Base-by-base conservation (phyloP, 2,329 filamentous ascomycete species). In the Talaromyces sp. region DNA sequence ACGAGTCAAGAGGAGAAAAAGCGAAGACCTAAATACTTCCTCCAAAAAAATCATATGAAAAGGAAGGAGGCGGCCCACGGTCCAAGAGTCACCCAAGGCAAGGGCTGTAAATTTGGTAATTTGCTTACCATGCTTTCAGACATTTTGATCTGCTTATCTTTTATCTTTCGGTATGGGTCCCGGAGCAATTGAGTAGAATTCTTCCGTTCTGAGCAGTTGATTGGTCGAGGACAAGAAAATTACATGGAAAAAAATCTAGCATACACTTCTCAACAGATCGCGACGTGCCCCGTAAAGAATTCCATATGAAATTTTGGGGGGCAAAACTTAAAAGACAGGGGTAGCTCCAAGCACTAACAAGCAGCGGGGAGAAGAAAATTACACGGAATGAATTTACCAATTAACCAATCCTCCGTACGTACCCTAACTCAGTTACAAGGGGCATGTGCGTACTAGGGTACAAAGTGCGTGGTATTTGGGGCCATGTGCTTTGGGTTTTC, bases 21-120 rank as follows among this genome's bases (percentile, higher is more conserved):
- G 16, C 23, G 9, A 33, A 48, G 35, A 31, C 31, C n/a, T 3
- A 61, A 55, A 46, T 28, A 54, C 57, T 28, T n/a, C n/a, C 3
- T 21, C 23, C 58, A 40, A 23, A 52, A 33, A 54, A 60, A 52
- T 60, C 46, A 60, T 52, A 60, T 60, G 58, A 40, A 31, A 42
- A 42, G 58, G 58, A 42, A 60, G 58, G 58, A 54, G 44, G 58
- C 54, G 54, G 23, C n/a, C 33, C 54, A 57, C 21, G 35, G 37
- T 23, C 16, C 9, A 40, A 57, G 5, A 33, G 18, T 28, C 35
- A 28, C 28, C 54, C 54, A 42, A 42, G 21, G 54, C 3, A 57
- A 60, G 58, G 46, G 33, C 48, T 31, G 46, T 60, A n/a, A n/a
- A 31, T 60, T 59, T 48, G 40, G 31, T 48, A 44, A 58, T 58